Base-by-base conservation (phyloP, 768 basidiomycete genomes). In the Leucocoprinus birnbaumii region DNA sequence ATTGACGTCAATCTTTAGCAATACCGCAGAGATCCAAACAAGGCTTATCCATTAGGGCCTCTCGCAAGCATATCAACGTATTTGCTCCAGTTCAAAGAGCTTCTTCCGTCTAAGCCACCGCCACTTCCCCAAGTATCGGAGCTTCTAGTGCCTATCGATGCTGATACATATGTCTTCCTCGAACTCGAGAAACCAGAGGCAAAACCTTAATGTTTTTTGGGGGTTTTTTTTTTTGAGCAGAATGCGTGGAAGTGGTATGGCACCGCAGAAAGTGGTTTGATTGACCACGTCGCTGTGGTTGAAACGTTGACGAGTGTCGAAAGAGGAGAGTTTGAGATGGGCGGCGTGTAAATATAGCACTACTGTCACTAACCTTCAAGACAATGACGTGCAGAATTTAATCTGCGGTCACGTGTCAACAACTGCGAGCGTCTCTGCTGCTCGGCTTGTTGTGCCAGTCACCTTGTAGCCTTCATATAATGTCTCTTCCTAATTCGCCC, bases 221-320 rank as follows among this genome's bases (percentile, higher is more conserved):
- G 84, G 2, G n/a, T n/a, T n/a, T n/a, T n/a, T n/a, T 97, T 97
- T 63, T 77, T 96, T 26, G 69, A 71, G 62, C 80, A 88, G 26
- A 89, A 84, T 59, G 85, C 89, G 2, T 83, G 82, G 78, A 86
- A 87, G 55, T 95, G 94, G 93, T 77, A 87, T 37, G 83, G 81
- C 0, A 58, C 64, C 8, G 69, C 62, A 5, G 68, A 71, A 19
- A 54, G 63, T 19, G 57, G 62, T 31, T n/a, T n/a, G n/a, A 73
- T 75, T 3, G 56, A 62, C 18, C 74, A 81, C 53, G 54, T 51
- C 43, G 68, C 61, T n/a, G 81, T 82, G 62, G n/a, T n/a, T n/a
- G n/a, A n/a, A n/a, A n/a, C n/a, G 80, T 84, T 8, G 86, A 86
- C 62, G 68, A 72, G 54, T 68, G 74, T 53, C 68, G 71, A 27